A percentile compares a stretch with the other conserved stretches of the same genome.
phyloP scores from a whole-genome alignment of 192 early-diverging fungal species.

The Coemansia sp. region DNA sequence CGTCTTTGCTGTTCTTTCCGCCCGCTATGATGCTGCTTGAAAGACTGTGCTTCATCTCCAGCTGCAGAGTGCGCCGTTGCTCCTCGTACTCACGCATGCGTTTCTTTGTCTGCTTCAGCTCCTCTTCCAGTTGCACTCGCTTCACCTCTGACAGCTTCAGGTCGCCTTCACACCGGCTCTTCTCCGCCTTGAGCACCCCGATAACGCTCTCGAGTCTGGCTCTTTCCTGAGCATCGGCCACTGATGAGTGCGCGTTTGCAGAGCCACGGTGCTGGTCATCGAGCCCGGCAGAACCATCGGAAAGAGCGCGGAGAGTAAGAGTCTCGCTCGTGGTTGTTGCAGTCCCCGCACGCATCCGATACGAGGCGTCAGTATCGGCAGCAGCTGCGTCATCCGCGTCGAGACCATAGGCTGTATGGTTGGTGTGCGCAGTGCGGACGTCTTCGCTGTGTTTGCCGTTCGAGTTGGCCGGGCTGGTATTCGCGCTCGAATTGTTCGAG shows the following conservation, averaged over 20 bases:
- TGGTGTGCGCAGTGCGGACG: constrained; percentile 1
- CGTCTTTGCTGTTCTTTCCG: constrained; percentile 18
- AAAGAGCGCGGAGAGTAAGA: constrained; percentile 39
- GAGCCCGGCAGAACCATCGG: constrained; percentile 25
- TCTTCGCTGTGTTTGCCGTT: not conserved
- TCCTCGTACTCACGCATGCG: constrained; percentile 34
- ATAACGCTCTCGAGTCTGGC: constrained; percentile 4
- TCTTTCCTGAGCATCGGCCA: not conserved
- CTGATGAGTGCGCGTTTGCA: not conserved
- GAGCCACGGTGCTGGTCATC: not conserved
- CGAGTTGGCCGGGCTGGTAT: not conserved
- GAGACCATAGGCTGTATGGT: constrained; percentile 4
- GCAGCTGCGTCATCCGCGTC: constrained; percentile 1
- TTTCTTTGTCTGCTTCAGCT: constrained; percentile 22
- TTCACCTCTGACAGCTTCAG: constrained; percentile 18
- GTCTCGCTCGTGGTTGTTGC: constrained; percentile 47
- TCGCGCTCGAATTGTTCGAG: not conserved
- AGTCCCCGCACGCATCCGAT: constrained; percentile 42
- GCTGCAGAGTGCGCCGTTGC: constrained; percentile 32
- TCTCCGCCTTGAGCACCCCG: constrained; percentile 16
- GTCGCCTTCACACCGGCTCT: constrained; percentile 4
- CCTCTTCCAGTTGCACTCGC: constrained; percentile 13
- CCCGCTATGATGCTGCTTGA: constrained; percentile 15
- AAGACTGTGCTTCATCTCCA: constrained; percentile 33
- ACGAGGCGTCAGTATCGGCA: constrained; percentile 5